Base-by-base conservation (phyloP, 2,329 filamentous ascomycete species). In the Fusarium napiforme region DNA sequence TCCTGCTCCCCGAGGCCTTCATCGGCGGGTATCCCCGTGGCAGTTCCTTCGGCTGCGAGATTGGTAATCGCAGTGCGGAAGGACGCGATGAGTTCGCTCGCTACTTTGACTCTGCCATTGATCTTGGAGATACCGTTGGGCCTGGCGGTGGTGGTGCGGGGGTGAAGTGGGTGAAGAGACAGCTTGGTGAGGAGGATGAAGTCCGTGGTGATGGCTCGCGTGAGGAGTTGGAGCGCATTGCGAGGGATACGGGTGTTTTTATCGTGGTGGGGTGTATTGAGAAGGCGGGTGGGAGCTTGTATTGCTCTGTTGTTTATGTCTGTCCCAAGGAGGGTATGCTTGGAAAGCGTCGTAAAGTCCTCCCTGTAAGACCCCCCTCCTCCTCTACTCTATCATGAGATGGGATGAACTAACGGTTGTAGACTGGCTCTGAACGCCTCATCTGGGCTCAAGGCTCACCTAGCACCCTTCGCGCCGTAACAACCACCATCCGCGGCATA, bases 1-100 rank as follows among this genome's bases (percentile, higher is more conserved):
- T 98, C 34, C 90, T 98, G 59, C 95, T 98, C 69, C 96, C 96
- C 0, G 95, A 98, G 84, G 95, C 95, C 28, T 97, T 94, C 79
- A 87, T 98, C 4, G 96, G 96, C 52, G 96, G 95, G 3, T 98
- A 98, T 80, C 96, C 96, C 23, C 92, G 95, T 16, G 94, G 92
- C 23, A 92, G 91, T 71, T 85, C 86, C 57, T 97, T 97, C 78
- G 95, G 95, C 9, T 91, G 90, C 52, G 87, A 89, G 4, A 87
- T 97, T 10, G 95, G 95, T 8, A 86, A 87, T 21, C 91, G 95
- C 42, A 87, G 88, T 1, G 84, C 87, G 6, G 84, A 87, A 55
- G 95, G 95, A 9, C 89, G 95, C 23, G 94, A 97, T 32, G 94
- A 97, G 78, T 98, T 92, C 79, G 87, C 95, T 15, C 84, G 87